Base-by-base conservation (phyloP, 768 basidiomycete species). In the Pleurotus cornucopiae region DNA sequence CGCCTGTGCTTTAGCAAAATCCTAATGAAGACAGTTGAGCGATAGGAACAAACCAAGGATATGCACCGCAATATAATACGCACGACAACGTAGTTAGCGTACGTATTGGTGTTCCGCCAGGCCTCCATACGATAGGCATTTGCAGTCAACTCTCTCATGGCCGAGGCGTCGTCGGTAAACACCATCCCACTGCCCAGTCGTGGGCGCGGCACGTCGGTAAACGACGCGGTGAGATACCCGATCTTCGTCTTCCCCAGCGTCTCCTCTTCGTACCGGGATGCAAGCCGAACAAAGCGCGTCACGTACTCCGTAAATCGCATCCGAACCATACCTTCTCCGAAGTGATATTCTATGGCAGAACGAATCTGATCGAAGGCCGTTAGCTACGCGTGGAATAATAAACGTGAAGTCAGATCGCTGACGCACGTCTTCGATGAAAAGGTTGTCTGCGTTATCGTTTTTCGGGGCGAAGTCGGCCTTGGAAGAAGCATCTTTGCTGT, bases 391-490 rank as follows among this genome's bases (percentile, higher is more conserved):
- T 11, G 11, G 30, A 34, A 3, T 11, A 34, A 34, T 9, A 34
- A 34, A 34, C 3, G 30, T 34, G 2, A 4, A 34, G 9, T 11
- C 30, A 34, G 11, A 34, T 34, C 30, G 30, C 30, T 25, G 34
- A 79, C 91, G 67, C 63, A 96, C 95, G 63, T 98, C 96, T 51
- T 98, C 95, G 61, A 98, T 91, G 71, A 98, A 98, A 13, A 88
- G 60, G 63, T 86, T 91, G 62, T 98, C 95, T 5, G 83, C 74
- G 59, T 79, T 80, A 61, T 89, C 86, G 14, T 76, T 63, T 57
- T 83, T 89, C 46, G 76, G 77, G 5, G 73, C 65, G 49, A 76
- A 79, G 57, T 88, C 86, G 7, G 73, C 72, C 62, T 79, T 86
- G 43, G 75, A 69, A 18, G 84, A 80, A n/a, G 53, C 6, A 51